Evolutionary conservation across 768 basidiomycete genomes (phyloP).

Genomic region (Mycena sanguinolenta): DNA sequence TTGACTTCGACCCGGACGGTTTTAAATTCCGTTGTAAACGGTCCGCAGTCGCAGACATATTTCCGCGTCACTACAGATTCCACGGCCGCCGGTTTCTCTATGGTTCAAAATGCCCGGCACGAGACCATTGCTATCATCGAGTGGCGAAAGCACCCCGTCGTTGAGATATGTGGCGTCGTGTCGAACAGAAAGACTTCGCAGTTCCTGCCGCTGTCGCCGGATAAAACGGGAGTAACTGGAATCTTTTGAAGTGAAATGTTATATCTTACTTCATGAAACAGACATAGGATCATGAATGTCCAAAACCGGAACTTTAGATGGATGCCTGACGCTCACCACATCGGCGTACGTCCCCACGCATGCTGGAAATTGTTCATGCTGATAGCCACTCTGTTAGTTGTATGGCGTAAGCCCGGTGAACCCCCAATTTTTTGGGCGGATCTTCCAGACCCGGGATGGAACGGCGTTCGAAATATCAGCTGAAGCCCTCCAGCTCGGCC

Average conservation of each 20-base stretch:
- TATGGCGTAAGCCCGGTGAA: conserved; percentile 17
- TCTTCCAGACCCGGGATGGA: conserved; percentile 16
- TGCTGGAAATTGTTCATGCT: not conserved
- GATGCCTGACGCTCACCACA: conserved; percentile 24
- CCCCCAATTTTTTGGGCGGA: conserved; percentile 29
- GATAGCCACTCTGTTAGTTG: conserved; percentile 13
- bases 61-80: conserved; percentile 55
- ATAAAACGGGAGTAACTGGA: conserved; percentile 45
- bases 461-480: conserved; percentile 27
- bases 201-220: conserved; percentile 54
- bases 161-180: conserved; percentile 51
- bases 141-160: conserved; percentile 47
- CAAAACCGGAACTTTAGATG: conserved; percentile 20
- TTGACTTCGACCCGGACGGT: conserved; percentile 49
- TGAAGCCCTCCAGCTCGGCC: conserved; percentile 27
- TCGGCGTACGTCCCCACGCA: conserved; percentile 9
- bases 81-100: conserved; percentile 47
- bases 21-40: conserved; percentile 53
- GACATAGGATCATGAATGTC: conserved; percentile 27
- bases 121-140: conserved; percentile 52
- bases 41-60: conserved; percentile 51
- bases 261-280: not conserved
- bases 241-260: not conserved
- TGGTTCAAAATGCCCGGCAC: conserved; percentile 51
- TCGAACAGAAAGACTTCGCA: conserved; percentile 48